phyloP scores from a whole-genome alignment of 1,284 basidiomycete species.

The Boletus austroedulis region DNA sequence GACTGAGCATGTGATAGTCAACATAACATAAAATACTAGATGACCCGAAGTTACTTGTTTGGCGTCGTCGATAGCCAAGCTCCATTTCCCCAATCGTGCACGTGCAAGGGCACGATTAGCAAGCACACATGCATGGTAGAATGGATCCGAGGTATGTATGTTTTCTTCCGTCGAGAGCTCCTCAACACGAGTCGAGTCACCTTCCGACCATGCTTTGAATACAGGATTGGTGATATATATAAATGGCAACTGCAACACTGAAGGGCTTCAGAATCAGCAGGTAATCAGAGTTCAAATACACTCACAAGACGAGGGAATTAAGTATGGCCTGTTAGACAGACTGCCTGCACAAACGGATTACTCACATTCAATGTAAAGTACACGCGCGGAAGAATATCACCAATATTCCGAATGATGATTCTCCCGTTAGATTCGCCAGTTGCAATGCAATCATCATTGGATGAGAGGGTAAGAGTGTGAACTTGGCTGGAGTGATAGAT shows the following conservation, averaged over 20 bases:
- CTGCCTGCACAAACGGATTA: too few relatives aligned
- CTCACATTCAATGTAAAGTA: not conserved
- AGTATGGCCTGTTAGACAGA: not conserved
- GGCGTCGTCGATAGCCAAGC: conserved; percentile 1
- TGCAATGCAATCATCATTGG: not conserved
- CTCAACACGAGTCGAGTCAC: not conserved
- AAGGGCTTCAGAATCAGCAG: not conserved
- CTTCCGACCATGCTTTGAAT: not conserved
- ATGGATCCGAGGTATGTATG: not conserved
- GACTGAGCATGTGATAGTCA: not conserved
- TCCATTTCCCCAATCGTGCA: not conserved
- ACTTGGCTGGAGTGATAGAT: not conserved
- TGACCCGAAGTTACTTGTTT: not conserved
- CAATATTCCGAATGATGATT: not conserved
- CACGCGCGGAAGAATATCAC: not conserved
- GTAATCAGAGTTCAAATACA: not conserved
- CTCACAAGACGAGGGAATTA: not conserved
- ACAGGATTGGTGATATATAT: not conserved
- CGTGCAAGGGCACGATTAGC: conserved; percentile 2
- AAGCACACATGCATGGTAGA: not conserved
- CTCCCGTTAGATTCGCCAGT: not conserved
- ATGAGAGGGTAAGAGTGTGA: not conserved
- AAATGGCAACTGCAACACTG: not conserved
- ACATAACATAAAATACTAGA: not conserved
- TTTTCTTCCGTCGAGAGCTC: not conserved